Base-by-base conservation (phyloP, 257 asterid genomes). In the Ilex aquifolium region DNA sequence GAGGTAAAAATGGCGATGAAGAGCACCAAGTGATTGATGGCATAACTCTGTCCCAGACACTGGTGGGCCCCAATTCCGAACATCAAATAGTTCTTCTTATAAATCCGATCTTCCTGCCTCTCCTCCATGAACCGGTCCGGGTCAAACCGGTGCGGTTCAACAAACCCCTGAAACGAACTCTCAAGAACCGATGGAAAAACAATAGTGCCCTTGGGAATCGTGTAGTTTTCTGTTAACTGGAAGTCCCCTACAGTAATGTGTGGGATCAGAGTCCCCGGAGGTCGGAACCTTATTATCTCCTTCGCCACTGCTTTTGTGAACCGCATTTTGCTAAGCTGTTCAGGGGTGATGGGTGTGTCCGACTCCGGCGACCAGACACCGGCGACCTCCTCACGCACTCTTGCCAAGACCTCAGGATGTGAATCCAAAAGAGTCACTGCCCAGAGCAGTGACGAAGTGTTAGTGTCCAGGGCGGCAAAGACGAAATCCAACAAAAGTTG, bases 51-150 rank as follows among this genome's bases (percentile, higher is more conserved):
- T 14, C 98, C 98, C 78, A 88, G 91, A 54, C 98, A 92, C 57
- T 80, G 92, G 73, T 92, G 97, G 79, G 97, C 60, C 78, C 98
- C 98, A 13, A 97, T 95, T 17, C 98, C 98, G 8, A 88, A 92
- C 0, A 84, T 95, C 2, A 92, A 76, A 63, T 57, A 92, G 69
- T 88, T 88, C 80, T 71, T 82, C 70, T 80, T 91, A 55, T 78
- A 80, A 36, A 86, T 76, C 76, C 83, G 90, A 71, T 85, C 96
- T 76, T 88, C 96, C 60, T 85, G 85, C 77, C 96, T 67, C 10
- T 77, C 91, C 32, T 81, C 91, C 84, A 84, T 17, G 76, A 88
- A 91, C 80, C 96, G 83, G 29, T 85, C 95, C 69, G 95, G 98
- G 60, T 88, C 98, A 64, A 91, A 88, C 74, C 69, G 67, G 0